Evolutionary conservation across 352 stramenopile species (phyloP).

Genomic region (Phytophthora sp.): DNA sequence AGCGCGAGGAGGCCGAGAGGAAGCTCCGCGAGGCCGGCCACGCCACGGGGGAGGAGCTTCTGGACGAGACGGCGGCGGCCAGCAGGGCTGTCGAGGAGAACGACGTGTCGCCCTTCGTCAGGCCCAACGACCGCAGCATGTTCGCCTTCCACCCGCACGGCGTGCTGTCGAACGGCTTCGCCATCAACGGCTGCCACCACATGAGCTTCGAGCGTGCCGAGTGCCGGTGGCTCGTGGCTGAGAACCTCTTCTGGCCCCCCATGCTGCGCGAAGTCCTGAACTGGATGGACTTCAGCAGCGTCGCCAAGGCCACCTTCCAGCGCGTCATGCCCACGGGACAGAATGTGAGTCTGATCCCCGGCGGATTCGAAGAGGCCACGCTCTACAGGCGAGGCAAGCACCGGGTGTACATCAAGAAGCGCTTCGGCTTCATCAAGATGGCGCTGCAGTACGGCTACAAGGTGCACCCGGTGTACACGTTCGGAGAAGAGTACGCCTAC

Average conservation of each 20-base stretch:
- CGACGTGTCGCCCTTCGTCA: constrained; percentile 2
- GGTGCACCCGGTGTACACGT: constrained; percentile 89
- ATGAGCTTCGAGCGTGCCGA: constrained; percentile 51
- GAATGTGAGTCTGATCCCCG: constrained; percentile 85
- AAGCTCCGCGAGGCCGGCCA: constrained; percentile 27
- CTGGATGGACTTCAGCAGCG: constrained; percentile 61
- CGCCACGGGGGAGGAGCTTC: constrained; percentile 7
- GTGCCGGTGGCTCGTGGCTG: constrained; percentile 67
- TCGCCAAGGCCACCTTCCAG: constrained; percentile 51
- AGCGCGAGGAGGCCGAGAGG: constrained; percentile 11
- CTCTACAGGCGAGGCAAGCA: constrained; percentile 79
- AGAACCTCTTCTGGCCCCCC: constrained; percentile 71
- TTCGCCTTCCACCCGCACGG: constrained; percentile 73
- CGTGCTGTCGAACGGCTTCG: constrained; percentile 55
- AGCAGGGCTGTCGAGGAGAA: constrained; percentile 38
- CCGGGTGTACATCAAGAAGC: constrained; percentile 87
- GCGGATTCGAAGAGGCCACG: constrained; percentile 95
- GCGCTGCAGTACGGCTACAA: constrained; percentile 89
- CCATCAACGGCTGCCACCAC: constrained; percentile 59
- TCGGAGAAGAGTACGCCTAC: constrained; percentile 90
- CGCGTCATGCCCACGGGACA: constrained; percentile 46
- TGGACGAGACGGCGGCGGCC: constrained; percentile 73
- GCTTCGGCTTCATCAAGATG: constrained; percentile 92
- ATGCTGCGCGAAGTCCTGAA: constrained; percentile 57
- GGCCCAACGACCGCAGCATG: constrained; percentile 14